Base-by-base conservation (phyloP, 2,329 filamentous ascomycete genomes). In the Colletotrichum cordylinicola region DNA sequence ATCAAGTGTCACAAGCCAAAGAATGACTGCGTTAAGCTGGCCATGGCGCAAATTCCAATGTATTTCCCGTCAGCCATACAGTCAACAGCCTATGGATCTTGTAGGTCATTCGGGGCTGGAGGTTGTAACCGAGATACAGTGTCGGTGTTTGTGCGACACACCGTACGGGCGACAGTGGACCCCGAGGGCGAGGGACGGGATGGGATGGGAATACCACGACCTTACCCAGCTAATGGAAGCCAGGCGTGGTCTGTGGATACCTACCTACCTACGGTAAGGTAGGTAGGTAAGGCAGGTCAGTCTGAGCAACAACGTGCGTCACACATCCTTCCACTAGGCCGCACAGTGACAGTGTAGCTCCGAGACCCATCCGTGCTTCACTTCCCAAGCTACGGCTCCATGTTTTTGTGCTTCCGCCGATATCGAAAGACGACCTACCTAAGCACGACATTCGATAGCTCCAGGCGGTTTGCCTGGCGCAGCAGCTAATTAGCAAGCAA, bases 81-180 rank as follows among this genome's bases (percentile, higher is more conserved):
- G n/a, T n/a, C 60, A 39, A 21, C 15, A 65, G 21, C 15, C 13
- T 35, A 39, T 27, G 27, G 31, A 16, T 37, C 15, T 24, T 3
- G 27, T 15, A 33, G 37, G 33, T 39, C 21, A 64, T 61, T 74
- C 72, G 48, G 67, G 18, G 72, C 56, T 71, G 43, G 27, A 31
- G 58, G 48, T 69, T 65, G 74, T 48, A 52, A 61, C 70, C 74
- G 43, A 68, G 21, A 16, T 35, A 76, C 74, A 69, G 70, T 76
- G 35, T 69, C 64, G 64, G 56, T 18, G 9, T 21, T 69, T 52
- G 24, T 61, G 29, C 56, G 21, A 73, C 48, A 55, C 64, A 75
- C 74, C 6, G 74, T 74, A 65, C 74, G 65, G 74, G 58, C 27
- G 70, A 64, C 58, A 48, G 48, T 69, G 74, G 74, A 16, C 69